phyloP scores from a whole-genome alignment of 179 eudicot species.

The Silene coronaria region DNA sequence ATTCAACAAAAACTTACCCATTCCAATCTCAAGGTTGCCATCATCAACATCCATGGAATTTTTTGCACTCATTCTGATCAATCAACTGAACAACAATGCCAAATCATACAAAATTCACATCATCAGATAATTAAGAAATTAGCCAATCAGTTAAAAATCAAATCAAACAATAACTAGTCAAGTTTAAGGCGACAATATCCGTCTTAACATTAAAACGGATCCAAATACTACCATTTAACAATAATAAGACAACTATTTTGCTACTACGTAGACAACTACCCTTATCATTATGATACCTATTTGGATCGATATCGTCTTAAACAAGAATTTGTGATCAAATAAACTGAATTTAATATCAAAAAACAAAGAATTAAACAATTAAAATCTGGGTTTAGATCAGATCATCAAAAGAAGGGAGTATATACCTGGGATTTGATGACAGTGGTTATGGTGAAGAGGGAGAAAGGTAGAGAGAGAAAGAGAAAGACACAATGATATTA shows the following conservation, averaged over 20 bases:
- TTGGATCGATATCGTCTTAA: too few relatives aligned
- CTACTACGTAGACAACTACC: too few relatives aligned
- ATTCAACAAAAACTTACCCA: conserved; percentile 54
- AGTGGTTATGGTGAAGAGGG: not conserved
- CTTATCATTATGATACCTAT: too few relatives aligned
- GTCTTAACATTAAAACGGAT: too few relatives aligned
- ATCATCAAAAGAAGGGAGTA: not conserved
- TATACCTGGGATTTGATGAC: conserved; percentile 1
- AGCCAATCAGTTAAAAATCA: not conserved
- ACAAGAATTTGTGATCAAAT: too few relatives aligned
- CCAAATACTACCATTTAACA: too few relatives aligned
- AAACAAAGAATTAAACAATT: not conserved
- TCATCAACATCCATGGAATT: conserved; percentile 48
- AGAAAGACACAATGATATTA: not conserved
- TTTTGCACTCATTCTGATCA: conserved; percentile 30
- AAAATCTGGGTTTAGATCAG: not conserved
- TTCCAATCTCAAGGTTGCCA: conserved; percentile 80
- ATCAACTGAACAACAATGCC: conserved; percentile 11
- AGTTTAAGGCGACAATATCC: too few relatives aligned
- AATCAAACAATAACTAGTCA: not conserved
- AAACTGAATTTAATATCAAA: not conserved
- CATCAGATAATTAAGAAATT: not conserved
- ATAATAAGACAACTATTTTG: too few relatives aligned
- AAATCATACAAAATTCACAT: conserved; percentile 14
- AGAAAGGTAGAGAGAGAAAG: not conserved